These are phyloP conservation scores for Neocucurbitaria cava DNA, from an alignment of 2,329 filamentous ascomycete genomes.

Conservation along the genomic window DNA sequence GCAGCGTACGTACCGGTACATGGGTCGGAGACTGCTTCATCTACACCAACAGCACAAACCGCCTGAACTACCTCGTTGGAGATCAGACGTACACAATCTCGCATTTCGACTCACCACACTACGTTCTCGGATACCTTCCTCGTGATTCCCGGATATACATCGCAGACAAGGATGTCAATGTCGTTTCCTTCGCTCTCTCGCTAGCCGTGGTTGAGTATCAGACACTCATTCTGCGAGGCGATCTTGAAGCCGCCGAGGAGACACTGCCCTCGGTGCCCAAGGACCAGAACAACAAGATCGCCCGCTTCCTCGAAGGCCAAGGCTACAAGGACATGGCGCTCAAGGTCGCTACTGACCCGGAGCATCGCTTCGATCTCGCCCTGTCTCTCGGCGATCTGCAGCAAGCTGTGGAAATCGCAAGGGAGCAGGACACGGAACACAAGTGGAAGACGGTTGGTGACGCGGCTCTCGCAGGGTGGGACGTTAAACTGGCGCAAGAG, in stretches of 20 bases:
- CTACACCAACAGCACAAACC: slow-evolving; percentile 96
- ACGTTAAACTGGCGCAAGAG: slow-evolving; percentile 85
- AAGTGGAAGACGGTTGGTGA: slow-evolving; percentile 99
- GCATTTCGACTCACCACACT: slow-evolving; percentile 95
- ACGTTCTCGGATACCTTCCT: slow-evolving; percentile 92
- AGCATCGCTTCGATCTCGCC: slow-evolving; percentile 96
- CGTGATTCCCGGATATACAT: slow-evolving; percentile 95
- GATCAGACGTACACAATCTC: slow-evolving; percentile 98
- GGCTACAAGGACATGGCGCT: slow-evolving; percentile 95
- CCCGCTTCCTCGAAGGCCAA: slow-evolving; percentile 95
- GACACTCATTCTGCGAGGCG: slow-evolving; percentile 89
- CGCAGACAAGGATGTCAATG: slow-evolving; percentile 91
- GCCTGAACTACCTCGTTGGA: slow-evolving; percentile 95
- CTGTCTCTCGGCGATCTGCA: slow-evolving; percentile 82
- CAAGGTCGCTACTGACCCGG: slow-evolving; percentile 90
- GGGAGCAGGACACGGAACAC: slow-evolving; percentile 85
- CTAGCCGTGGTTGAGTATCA: slow-evolving; percentile 96
- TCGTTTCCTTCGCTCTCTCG: slow-evolving; percentile 89
- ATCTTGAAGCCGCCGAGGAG: slow-evolving; percentile 89
- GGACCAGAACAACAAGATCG: slow-evolving; percentile 98
- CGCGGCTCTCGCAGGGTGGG: slow-evolving; percentile 84
- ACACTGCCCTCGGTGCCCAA: slow-evolving; percentile 82
- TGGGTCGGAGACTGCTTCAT: slow-evolving; percentile 99
- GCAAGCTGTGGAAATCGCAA: slow-evolving; percentile 83
- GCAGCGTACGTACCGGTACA: slow-evolving; percentile 86